Evolutionary conservation across 805 yeast species (phyloP), one percentile per base, ranked within the genome.

Genomic region (Kluyveromyces dobzhanskii): DNA sequence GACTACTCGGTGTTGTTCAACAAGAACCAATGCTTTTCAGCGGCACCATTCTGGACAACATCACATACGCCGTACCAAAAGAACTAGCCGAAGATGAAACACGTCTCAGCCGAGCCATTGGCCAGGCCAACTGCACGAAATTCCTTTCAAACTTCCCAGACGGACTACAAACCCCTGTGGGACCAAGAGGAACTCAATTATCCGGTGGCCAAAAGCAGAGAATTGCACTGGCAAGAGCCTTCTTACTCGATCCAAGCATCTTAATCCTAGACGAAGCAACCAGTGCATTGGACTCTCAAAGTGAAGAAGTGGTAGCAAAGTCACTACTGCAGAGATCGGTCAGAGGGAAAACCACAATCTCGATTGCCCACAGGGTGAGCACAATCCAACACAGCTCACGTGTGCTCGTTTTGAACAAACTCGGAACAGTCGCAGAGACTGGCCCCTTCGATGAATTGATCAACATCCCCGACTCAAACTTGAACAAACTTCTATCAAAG

Each of bases 131-230:
- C 57, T 82, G 95, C 45, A 66, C 65, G 9, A 59, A 65, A 3
- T 90, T 90, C 53, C 70, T 88, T 31, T 51, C 69, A 5, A 78
- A 75, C 30, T 84, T 90, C 64, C 96, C 97, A 1, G 77, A 80
- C 28, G 85, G 86, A 1, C 62, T 86, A 26, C 80, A 86, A 35
- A 90, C 97, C 0, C 65, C 71, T 14, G 85, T 88, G 14, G 97
- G 97, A 0, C 78, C 95, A 1, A 74, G 90, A 39, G 92, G 94
- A 13, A 73, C 94, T 0, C 95, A 86, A 54, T 67, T 90, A 40
- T 82, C 94, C 44, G 97, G 97, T 16, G 97, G 97, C 12, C 97
- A 90, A 59, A 85, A 84, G 63, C 97, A 90, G 59, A 67, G 97
- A 49, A 78, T 90, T 32, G 94, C 96, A 6, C 69, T 90, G 42